Conservation (phyloP, 2,329 filamentous ascomycete species). For the Plenodomus lindquistii region DNA sequence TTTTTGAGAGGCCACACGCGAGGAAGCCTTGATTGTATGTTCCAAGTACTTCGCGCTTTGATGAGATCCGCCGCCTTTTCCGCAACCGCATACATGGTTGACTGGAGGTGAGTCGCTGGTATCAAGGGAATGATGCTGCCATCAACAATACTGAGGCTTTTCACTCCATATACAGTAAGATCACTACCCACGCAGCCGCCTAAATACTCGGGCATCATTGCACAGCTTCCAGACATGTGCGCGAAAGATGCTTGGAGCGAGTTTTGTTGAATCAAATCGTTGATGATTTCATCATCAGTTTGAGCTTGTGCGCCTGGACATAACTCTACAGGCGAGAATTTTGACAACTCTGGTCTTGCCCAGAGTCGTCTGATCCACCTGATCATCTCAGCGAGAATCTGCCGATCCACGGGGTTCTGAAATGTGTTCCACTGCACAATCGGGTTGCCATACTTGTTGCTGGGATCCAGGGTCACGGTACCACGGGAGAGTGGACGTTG, state of each 20-base stretch:
- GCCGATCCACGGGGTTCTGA: conserved; percentile 43
- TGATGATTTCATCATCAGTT: conserved; percentile 32
- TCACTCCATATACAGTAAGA: conserved; percentile 30
- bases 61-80: conserved; percentile 41
- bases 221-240: conserved; percentile 29
- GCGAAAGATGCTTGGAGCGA: conserved; percentile 26
- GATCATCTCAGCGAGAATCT: conserved; percentile 41
- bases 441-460: conserved; percentile 36
- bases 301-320: conserved; percentile 25
- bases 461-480: conserved; percentile 42
- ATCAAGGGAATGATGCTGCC: conserved; percentile 36
- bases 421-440: conserved; percentile 41
- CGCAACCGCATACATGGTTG: conserved; percentile 38
- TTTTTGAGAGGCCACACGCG: not conserved
- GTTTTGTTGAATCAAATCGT: conserved; percentile 13
- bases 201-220: conserved; percentile 33
- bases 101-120: conserved; percentile 32
- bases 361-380: conserved; percentile 43
- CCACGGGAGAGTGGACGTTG: conserved; percentile 40
- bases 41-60: conserved; percentile 17
- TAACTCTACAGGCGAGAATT: conserved; percentile 38
- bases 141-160: conserved; percentile 36
- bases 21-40: not conserved
- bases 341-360: conserved; percentile 33
- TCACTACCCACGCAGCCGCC: conserved; percentile 33